Conservation (phyloP, 192 early-diverging fungal species). For the Podila clonocystis region DNA sequence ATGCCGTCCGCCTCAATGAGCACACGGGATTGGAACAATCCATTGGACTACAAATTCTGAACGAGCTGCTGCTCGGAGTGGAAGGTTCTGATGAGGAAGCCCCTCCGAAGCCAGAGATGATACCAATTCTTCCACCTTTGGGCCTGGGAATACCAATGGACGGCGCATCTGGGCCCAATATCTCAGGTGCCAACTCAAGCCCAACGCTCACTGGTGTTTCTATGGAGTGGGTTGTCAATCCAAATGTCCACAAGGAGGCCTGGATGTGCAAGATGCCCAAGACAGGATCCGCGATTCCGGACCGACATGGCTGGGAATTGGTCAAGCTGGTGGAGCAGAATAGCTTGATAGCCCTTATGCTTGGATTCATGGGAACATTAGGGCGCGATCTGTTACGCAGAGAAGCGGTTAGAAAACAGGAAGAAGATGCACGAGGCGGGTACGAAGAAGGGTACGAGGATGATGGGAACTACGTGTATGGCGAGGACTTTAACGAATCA, state of each 20-base stretch:
- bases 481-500: conserved; percentile 1
- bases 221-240: not conserved
- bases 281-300: conserved; percentile 26
- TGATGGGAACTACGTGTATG: conserved; percentile 1
- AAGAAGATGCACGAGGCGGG: conserved; percentile 15
- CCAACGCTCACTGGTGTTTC: not conserved
- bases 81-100: conserved; percentile 53
- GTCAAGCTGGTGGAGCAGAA: conserved; percentile 62
- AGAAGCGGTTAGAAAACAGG: conserved; percentile 16
- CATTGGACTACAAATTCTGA: conserved; percentile 60
- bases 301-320: conserved; percentile 57
- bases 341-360: conserved; percentile 56
- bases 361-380: conserved; percentile 56
- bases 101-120: conserved; percentile 6
- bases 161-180: not conserved
- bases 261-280: conserved; percentile 51
- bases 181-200: too few species aligned
- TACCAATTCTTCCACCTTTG: not conserved
- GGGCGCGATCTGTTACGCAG: conserved; percentile 28
- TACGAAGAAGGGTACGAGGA: conserved; percentile 4
- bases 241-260: conserved; percentile 7
- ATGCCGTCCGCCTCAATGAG: conserved; percentile 44
- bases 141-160: conserved; percentile 5
- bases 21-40: conserved; percentile 52
- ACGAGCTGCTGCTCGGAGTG: conserved; percentile 53